Percentiles rank a stretch among this genome's conserved stretches.
phyloP scores from a whole-genome alignment of 2,329 filamentous ascomycete genomes.

The Hymenoscyphus infarciens region DNA sequence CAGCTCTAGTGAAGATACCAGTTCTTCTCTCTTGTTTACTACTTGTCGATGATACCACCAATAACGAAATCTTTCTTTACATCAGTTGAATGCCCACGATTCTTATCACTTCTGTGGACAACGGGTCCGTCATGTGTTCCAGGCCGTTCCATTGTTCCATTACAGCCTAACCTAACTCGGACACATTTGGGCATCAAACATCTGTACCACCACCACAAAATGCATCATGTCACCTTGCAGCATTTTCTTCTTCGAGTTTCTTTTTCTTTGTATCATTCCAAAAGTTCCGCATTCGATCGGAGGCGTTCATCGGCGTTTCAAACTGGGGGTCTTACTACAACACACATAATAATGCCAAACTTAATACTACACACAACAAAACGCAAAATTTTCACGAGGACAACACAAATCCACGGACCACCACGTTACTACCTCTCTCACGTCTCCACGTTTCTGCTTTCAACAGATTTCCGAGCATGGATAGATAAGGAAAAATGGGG shows the following conservation, averaged over 20 bases:
- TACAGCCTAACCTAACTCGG: background rate
- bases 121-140: background rate
- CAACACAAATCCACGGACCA: background rate
- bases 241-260: background rate
- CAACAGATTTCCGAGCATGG: background rate
- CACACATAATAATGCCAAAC: conserved; percentile 3
- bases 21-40: conserved; percentile 10
- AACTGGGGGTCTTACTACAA: background rate
- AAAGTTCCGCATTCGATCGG: conserved; percentile 9
- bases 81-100: conserved; percentile 4
- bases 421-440: background rate
- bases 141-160: background rate
- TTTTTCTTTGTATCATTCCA: conserved; percentile 2
- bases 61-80: conserved; percentile 21
- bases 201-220: conserved; percentile 15
- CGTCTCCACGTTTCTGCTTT: background rate
- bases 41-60: conserved; percentile 25
- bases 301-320: background rate
- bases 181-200: conserved; percentile 4
- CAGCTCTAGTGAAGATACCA: conserved; percentile 11
- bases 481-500: conserved; percentile 3
- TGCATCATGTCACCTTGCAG: conserved; percentile 8
- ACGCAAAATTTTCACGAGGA: background rate
- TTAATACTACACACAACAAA: conserved; percentile 1
- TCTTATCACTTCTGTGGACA: background rate